Base-by-base conservation (phyloP, 1,284 basidiomycete species). In the Inonotus obliquus region DNA sequence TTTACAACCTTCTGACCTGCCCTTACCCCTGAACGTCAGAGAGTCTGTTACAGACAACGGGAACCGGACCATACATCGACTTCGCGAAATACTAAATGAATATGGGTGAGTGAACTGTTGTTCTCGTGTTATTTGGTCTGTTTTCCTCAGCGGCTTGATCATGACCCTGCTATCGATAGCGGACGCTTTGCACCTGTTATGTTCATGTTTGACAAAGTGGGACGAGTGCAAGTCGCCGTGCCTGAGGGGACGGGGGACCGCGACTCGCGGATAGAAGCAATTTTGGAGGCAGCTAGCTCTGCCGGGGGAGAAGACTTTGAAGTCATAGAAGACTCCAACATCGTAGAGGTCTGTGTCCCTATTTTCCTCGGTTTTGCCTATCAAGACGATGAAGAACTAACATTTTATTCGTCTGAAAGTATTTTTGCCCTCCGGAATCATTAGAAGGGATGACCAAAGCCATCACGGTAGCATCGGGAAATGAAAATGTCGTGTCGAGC, bases 21-120 rank as follows among this genome's bases (percentile, higher is more conserved):
- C 32, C 67, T 56, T 11, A 47, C 19, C 21, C 45, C 51, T 45
- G 54, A 51, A 13, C 56, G 25, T 23, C 57, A 93, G 91, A 70
- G 91, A 93, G 73, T 92, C 87, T 69, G 71, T 87, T 51, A 88
- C 89, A 29, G 85, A 91, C 67, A 93, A 93, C 68, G 74, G 79
- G 29, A 86, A 85, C 58, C 82, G 91, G 45, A 91, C 91, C 4
- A 76, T 87, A 39, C 80, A 83, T 59, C 80, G 80, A 59, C 75
- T 93, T 51, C 83, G 83, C 53, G 83, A 86, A 63, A 77, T 86
- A 23, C 72, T 93, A 56, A 79, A 77, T 35, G 73, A 75, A 39
- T 78, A 87, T 67, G 79, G 81, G 91, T 91, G 65, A 62, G 80
- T 70, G 4, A 14, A 57, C 55, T 23, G 38, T 37, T 53, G 17